These are phyloP conservation scores for Erucastrum elatum DNA, from an alignment of 345 rosid species.

Conservation along the genomic window DNA sequence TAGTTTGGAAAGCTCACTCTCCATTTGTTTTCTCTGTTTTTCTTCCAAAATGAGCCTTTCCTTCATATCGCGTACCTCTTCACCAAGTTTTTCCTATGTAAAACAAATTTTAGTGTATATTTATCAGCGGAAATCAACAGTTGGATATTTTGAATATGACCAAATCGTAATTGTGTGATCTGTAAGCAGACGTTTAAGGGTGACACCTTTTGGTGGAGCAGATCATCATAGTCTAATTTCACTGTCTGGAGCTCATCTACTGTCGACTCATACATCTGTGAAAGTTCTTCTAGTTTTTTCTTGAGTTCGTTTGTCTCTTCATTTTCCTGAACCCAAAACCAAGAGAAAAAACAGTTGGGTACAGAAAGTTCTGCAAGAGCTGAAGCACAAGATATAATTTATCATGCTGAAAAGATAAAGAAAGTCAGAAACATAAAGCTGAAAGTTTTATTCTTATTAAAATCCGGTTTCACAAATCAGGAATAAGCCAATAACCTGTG, in stretches of 20 bases:
- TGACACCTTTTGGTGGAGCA: slow-evolving; percentile 67
- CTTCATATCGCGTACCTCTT: slow-evolving; percentile 56
- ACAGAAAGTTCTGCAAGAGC: slow-evolving; percentile 18
- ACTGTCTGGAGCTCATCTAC: slow-evolving; percentile 58
- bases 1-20: slow-evolving; percentile 59
- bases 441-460: slow-evolving; percentile 18
- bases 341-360: slow-evolving; percentile 14
- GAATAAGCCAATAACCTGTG: slow-evolving; percentile 53
- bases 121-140: neutral
- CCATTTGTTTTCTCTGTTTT: slow-evolving; percentile 62
- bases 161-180: slow-evolving; percentile 11
- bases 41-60: slow-evolving; percentile 70
- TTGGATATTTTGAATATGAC: slow-evolving; percentile 18
- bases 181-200: slow-evolving; percentile 6
- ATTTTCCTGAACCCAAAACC: slow-evolving; percentile 49
- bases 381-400: slow-evolving; percentile 16
- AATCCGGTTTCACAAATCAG: slow-evolving; percentile 7
- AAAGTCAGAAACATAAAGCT: slow-evolving; percentile 17
- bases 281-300: slow-evolving; percentile 50
- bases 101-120: neutral
- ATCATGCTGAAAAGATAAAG: neutral
- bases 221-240: slow-evolving; percentile 54
- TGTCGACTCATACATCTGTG: slow-evolving; percentile 49
- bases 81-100: slow-evolving; percentile 55
- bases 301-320: slow-evolving; percentile 51